Base-by-base conservation (phyloP, 202 grass and related monocot genomes). In the Panicum virgatum region DNA sequence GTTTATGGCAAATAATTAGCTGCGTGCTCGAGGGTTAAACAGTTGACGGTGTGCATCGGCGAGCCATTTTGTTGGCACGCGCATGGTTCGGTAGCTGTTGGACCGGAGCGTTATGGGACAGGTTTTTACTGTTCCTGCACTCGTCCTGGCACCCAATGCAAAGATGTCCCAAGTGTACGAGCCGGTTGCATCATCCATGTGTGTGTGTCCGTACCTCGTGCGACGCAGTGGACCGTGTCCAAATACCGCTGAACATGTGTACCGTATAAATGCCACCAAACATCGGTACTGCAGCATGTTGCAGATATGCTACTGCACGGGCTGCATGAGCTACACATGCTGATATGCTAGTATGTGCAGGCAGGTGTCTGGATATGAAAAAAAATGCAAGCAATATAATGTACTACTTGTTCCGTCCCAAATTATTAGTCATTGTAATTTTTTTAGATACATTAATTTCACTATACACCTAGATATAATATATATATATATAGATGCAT, bases 41-140 rank as follows among this genome's bases (percentile, higher is more conserved):
- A 59, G 77, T 43, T 27, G 36, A 39, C 4, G 54, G 37, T 85
- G 32, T 1, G 39, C 30, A 66, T 30, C 46, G 36, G 27, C 20
- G 47, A 66, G 66, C 66, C 65, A 51, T 68, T 89, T 78, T 39
- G 83, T 89, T 78, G 32, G 60, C 39, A 74, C 83, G n/a, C 79
- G 73, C 79, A 19, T 73, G 78, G 50, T 37, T n/a, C 15, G 42
- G 59, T 86, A 67, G 83, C 27, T 77, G 5, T 68, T 86, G 79
- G 88, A 78, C 51, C 32, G 66, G 32, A 67, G 83, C 83, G 19
- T 72, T 58, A 59, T 23, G 7, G 57, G 42, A 6, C 39, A 22
- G 36, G n/a, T 2, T 62, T 62, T 70, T 20, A 22, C 77, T 57
- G 10, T 65, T 56, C 32, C 50, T 22, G 15, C 44, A 45, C 19